Base-by-base conservation (phyloP, 768 basidiomycete species). In the Rhodotorula graminis region DNA sequence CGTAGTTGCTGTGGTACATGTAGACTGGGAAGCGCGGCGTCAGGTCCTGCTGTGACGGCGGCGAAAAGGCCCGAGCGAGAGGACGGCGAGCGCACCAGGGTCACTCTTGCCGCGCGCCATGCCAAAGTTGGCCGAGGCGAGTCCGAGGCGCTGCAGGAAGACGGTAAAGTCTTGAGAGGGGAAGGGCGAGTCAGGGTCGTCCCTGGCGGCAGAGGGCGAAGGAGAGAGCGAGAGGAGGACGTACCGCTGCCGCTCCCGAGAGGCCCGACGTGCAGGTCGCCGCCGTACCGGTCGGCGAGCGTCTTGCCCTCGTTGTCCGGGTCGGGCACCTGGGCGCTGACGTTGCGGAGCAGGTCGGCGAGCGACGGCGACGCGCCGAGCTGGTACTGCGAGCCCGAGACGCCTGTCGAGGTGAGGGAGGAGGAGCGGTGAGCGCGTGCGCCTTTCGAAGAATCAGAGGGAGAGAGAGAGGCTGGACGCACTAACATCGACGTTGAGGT, bases 81-180 rank as follows among this genome's bases (percentile, higher is more conserved):
- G 16, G 2, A 19, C 31, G 55, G n/a, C 29, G 44, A 10, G 25
- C 60, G 60, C 11, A 61, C 60, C 60, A 73, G 79, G 84, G 84
- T 80, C 85, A 81, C 74, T 63, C 18, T 73, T 77, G 16, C 73
- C 76, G 25, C 81, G 76, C 16, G 71, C 57, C 75, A 80, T 82
- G 2, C 80, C 82, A 25, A 80, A 74, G 67, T 80, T 78, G 6
- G 77, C 67, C 16, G 76, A 71, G 59, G 86, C 81, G 65, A 90
- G 85, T 3, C 89, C 89, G 64, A 88, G 83, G 55, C 88, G 84
- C 80, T 97, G 92, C 77, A 98, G 82, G 83, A 97, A 96, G 18
- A 92, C 89, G 0, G 94, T 96, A 76, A 85, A 97, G 81, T 97
- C 95, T 69, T 8, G 9, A 8, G 15, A 90, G 92, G 92, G 42